Conservation (phyloP, 345 rosid genomes). For the Acer yangbiense region DNA sequence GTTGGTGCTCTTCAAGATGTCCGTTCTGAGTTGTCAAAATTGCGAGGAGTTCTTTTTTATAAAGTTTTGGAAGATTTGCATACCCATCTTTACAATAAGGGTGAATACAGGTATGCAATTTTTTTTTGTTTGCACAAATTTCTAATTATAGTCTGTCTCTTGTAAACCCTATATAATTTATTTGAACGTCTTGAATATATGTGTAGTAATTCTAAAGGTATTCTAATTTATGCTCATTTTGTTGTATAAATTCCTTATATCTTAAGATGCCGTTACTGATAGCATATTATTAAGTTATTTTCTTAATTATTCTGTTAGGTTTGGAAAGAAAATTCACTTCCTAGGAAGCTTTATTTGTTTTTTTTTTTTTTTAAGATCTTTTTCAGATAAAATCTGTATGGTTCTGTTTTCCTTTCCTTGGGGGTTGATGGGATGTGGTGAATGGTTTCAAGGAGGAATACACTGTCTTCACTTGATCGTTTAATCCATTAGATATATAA, state of each 20-base stretch:
- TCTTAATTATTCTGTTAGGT: background rate
- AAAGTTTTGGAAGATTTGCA: slow-evolving; percentile 95
- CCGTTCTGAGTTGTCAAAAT: slow-evolving; percentile 87
- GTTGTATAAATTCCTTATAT: background rate
- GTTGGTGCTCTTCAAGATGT: slow-evolving; percentile 99
- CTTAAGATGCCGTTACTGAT: background rate
- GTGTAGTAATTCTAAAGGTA: background rate
- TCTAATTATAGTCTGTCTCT: background rate
- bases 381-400: background rate
- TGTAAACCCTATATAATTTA: background rate
- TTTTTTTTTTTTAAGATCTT: background rate
- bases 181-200: background rate
- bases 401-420: background rate
- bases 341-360: background rate
- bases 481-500: background rate
- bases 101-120: slow-evolving; percentile 74
- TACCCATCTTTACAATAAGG: slow-evolving; percentile 93
- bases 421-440: background rate
- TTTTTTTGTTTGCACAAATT: slow-evolving; percentile 3
- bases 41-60: slow-evolving; percentile 83
- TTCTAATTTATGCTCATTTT: background rate
- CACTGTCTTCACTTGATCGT: background rate
- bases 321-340: background rate
- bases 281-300: background rate
- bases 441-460: slow-evolving; percentile 2